These are phyloP conservation scores for Apiospora arundinis DNA, from an alignment of 2,329 filamentous ascomycete species.

Conservation along the genomic window DNA sequence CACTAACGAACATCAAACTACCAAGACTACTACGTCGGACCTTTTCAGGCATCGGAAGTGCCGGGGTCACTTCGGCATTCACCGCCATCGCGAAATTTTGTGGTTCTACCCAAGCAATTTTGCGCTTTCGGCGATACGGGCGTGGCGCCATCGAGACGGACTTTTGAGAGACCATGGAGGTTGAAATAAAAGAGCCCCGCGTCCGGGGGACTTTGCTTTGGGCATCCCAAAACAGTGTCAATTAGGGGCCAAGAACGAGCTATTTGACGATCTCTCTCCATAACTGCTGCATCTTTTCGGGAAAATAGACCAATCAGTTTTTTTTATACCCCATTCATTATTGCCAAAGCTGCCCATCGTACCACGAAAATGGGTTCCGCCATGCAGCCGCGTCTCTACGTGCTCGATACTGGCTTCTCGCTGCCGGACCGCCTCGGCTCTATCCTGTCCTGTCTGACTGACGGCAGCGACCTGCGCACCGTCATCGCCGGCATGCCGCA, in stretches of 20 bases:
- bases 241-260: too few species aligned
- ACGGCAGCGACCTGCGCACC: slow-evolving; percentile 24
- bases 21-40: too few species aligned
- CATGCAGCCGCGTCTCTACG: slow-evolving; percentile 23
- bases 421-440: slow-evolving; percentile 22
- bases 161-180: neutral
- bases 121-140: slow-evolving; percentile 10
- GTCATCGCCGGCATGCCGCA: slow-evolving; percentile 27
- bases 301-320: neutral
- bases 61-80: neutral
- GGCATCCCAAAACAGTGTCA: neutral
- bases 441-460: slow-evolving; percentile 23
- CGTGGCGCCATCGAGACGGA: neutral
- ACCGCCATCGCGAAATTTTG: slow-evolving; percentile 12
- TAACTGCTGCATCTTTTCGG: neutral
- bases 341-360: neutral
- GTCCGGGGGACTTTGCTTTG: neutral
- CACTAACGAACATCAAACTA: neutral
- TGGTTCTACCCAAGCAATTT: neutral
- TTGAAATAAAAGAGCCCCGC: neutral
- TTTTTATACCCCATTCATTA: neutral
- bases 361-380: slow-evolving; percentile 23
- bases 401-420: slow-evolving; percentile 26
- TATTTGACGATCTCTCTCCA: neutral
- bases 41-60: neutral